Base-by-base conservation (phyloP, 1,139 yeast genomes). In the Scheffersomyces titani region DNA sequence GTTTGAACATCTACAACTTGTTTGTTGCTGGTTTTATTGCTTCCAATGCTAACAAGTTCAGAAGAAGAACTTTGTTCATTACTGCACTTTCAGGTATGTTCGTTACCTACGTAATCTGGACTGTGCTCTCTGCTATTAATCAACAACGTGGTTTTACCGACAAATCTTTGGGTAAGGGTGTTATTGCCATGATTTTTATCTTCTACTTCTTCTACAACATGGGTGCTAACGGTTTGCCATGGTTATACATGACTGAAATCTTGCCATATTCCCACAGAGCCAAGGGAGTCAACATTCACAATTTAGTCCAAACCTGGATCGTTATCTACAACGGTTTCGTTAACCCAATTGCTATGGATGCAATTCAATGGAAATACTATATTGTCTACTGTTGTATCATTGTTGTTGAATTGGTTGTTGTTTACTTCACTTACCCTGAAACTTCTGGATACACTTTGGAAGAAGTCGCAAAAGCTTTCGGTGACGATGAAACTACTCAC, bases 311-410 rank as follows among this genome's bases (percentile, higher is more conserved):
- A 6, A 46, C 53, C 36, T 24, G 45, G 21, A 54, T 51, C 30
- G 46, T 20, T 11, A 46, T 67, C 44, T 67, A 71, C 71, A 79
- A 78, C 55, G 77, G 84, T 49, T 85, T 80, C 65, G 86, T 84
- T 54, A 84, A 84, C 64, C 84, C 88, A 6, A 77, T 85, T 64
- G 89, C 88, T 44, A 80, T 85, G 84, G 85, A 78, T 57, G 81
- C 81, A 46, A 81, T 85, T 61, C 76, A 75, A 49, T 85, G 88
- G 87, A 84, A 82, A 65, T 85, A 84, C 72, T 86, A 85, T 67
- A 83, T 85, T 61, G 86, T 85, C 9, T 84, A 69, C 70, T 72
- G 81, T 61, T 74, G 79, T 67, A 63, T 74, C 47, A 63, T 79
- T 51, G 74, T 70, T 1, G 77, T 75, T 51, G 82, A 79, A 60